phyloP scores from a whole-genome alignment of 768 basidiomycete genomes.

The Trametes cinnabarina region DNA sequence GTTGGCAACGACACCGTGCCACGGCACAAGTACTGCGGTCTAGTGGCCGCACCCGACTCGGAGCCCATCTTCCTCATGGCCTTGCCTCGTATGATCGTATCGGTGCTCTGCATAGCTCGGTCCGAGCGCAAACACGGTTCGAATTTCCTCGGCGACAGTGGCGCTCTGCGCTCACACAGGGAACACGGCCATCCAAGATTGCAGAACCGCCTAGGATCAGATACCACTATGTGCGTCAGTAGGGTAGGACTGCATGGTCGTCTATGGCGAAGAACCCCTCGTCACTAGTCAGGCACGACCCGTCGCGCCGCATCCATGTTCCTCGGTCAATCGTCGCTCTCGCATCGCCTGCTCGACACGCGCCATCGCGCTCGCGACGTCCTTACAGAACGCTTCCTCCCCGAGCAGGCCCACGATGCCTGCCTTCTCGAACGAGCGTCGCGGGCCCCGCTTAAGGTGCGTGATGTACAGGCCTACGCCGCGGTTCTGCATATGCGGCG shows the following conservation, averaged over 20 bases:
- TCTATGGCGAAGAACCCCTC: neutral
- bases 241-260: neutral
- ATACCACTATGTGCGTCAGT: neutral
- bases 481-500: slow-evolving; percentile 34
- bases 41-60: too few species aligned
- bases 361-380: slow-evolving; percentile 42
- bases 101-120: too few species aligned
- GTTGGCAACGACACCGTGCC: too few species aligned
- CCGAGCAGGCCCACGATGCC: slow-evolving; percentile 45
- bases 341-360: slow-evolving; percentile 32
- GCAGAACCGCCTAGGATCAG: neutral
- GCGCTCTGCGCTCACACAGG: too few species aligned
- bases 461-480: slow-evolving; percentile 46
- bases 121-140: too few species aligned
- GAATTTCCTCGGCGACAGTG: too few species aligned
- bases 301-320: neutral
- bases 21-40: too few species aligned
- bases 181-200: neutral
- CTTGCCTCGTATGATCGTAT: neutral
- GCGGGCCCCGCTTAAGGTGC: slow-evolving; percentile 40
- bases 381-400: slow-evolving; percentile 43
- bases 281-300: too few species aligned
- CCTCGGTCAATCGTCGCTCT: slow-evolving; percentile 4
- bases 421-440: slow-evolving; percentile 40
- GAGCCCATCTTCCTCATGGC: too few species aligned